These are phyloP conservation scores for Cordia subcordata DNA, from an alignment of 257 asterid species.

Conservation along the genomic window DNA sequence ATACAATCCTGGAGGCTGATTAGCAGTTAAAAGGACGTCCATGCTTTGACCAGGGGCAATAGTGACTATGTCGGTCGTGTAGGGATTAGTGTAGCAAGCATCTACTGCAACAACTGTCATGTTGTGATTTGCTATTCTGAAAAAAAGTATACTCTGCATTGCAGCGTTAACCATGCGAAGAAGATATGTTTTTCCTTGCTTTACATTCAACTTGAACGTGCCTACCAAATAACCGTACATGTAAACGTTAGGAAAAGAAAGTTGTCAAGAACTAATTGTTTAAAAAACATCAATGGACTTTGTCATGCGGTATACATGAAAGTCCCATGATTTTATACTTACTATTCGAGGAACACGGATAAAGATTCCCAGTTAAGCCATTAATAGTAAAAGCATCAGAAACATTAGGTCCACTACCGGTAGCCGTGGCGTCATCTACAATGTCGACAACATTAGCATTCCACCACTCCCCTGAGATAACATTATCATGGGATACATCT, in stretches of 20 bases:
- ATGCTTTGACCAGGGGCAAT: conserved; percentile 1
- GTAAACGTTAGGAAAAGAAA: too few species aligned
- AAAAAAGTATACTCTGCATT: conserved; percentile 40
- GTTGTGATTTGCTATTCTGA: neutral
- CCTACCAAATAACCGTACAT: neutral
- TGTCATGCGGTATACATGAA: neutral
- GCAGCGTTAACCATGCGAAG: conserved; percentile 36
- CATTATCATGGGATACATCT: too few species aligned
- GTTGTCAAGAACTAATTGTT: too few species aligned
- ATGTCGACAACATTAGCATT: conserved; percentile 67
- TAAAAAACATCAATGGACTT: too few species aligned
- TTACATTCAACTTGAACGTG: neutral
- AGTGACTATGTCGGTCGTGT: conserved; percentile 7
- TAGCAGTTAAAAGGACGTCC: conserved; percentile 24
- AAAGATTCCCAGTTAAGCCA: conserved; percentile 59
- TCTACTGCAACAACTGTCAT: conserved; percentile 30
- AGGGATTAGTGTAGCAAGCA: conserved; percentile 49
- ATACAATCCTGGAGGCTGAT: conserved; percentile 34
- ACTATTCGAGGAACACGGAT: neutral
- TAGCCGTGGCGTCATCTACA: conserved; percentile 45
- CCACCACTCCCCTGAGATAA: conserved; percentile 68
- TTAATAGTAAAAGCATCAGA: conserved; percentile 78
- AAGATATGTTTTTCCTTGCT: conserved; percentile 3
- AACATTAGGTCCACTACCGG: conserved; percentile 64
- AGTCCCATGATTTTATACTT: neutral